Evolutionary conservation across 192 early-diverging fungal species (phyloP), one percentile per base, ranked within the genome.

Genomic region (Entophlyctis luteolus): DNA sequence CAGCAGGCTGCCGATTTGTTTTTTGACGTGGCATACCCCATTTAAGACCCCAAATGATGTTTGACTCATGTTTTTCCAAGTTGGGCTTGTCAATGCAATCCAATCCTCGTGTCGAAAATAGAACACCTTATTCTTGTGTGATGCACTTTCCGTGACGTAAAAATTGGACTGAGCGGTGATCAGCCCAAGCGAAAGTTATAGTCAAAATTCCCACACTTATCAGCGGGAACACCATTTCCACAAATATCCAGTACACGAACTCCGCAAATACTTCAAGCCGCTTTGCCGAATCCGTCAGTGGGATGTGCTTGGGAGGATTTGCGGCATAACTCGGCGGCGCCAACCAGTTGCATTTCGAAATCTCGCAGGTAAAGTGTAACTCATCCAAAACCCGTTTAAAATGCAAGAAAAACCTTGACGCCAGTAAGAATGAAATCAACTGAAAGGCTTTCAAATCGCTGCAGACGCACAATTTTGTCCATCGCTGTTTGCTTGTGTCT

Each of bases 21-120:
- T n/a, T 23, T 27, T 2, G 59, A 18, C 3, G 29, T 25, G 23
- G 4, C 6, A 12, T 35, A 72, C 74, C 70, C 54, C 33, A 20
- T 62, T 53, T 32, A 79, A 20, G 1, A 45, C 39, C 18, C 32
- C 20, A 32, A 74, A 76, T 42, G 82, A 77, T 18, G 65, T 72
- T 8, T 55, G 35, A 25, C 58, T 71, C 2, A 90, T 74, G 18
- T 45, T 69, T 2, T 48, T 59, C 53, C 81, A 74, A 0, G 84
- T 76, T 2, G 80, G 67, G 46, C 69, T 70, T 2, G 80, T 78
- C 32, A 91, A 74, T 3, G 36, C 55, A 1, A 63, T 62, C 93
- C 93, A 95, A 4, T 87, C 79, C 33, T 88, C 88, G 54, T 88
- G 86, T 18, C 90, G 87, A 70, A 88, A 93, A 62, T 88, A 93